Base-by-base conservation (phyloP, 768 basidiomycete species). In the Pleurotus sapidus region DNA sequence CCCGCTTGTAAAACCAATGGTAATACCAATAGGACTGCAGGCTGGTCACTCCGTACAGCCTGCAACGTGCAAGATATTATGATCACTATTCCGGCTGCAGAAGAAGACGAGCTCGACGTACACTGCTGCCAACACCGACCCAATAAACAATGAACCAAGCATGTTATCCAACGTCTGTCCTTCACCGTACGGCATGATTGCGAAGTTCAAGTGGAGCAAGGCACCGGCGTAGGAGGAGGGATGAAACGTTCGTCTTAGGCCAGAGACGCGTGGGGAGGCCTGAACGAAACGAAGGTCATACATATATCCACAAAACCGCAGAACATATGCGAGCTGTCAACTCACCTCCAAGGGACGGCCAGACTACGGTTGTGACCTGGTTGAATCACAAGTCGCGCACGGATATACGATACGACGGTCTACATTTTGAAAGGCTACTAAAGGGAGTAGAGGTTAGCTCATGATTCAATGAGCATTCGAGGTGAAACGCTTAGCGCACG, bases 1-100 rank as follows among this genome's bases (percentile, higher is more conserved):
- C 60, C 48, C 64, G 64, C 37, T 59, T 24, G 20, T 43, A 27
- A 38, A 63, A 66, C 17, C 34, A 59, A 34, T 60, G 59, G 46
- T 58, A 65, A 38, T 63, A 66, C 43, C 63, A 56, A 40, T 60
- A 66, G 8, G 57, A 54, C 25, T 66, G 65, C 17, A 66, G 59
- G 37, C 55, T 63, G 17, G 65, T 61, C 23, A 66, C 56, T 12
- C 65, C 65, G 46, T 58, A 66, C 15, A 66, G 50, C 17, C 65
- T 66, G 43, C 34, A 37, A 9, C 30, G 30, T 7, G 30, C 9
- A 34, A 34, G 30, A 34, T 11, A 34, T 34, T 11, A 34, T 34
- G 30, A 34, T 34, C 9, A 11, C 30, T 34, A 11, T 34, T 34
- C 9, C 30, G 8, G 30, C 30, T 34, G 30, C 30, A 34, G 30